phyloP scores from a whole-genome alignment of 441 rosid species.

The Pelargonium myrrhifolium region DNA sequence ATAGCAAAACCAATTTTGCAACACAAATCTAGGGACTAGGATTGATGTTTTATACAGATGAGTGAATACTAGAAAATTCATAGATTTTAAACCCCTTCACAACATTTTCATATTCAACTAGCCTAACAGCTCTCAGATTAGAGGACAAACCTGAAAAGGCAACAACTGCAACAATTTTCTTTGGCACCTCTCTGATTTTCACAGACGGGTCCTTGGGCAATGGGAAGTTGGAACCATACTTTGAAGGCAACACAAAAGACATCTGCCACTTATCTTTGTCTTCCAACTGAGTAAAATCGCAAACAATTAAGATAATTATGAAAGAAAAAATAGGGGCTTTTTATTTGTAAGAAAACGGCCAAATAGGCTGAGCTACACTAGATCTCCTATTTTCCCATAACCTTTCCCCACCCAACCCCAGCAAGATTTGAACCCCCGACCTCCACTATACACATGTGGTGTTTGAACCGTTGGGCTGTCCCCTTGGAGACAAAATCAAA shows the following conservation, averaged over 20 bases:
- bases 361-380: too few relatives aligned
- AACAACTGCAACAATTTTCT: conserved; percentile 60
- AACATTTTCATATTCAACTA: background rate
- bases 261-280: conserved; percentile 67
- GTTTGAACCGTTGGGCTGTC: too few relatives aligned
- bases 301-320: conserved; percentile 3
- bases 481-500: too few relatives aligned
- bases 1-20: background rate
- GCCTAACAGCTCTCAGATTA: background rate
- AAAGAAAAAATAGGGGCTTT: background rate
- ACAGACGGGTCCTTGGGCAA: conserved; percentile 66
- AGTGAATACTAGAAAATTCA: background rate
- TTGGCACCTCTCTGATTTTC: conserved; percentile 59
- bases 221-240: conserved; percentile 71
- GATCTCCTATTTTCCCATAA: too few relatives aligned
- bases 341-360: too few relatives aligned
- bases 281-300: conserved; percentile 34
- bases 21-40: background rate
- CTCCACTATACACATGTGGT: too few relatives aligned
- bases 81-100: background rate
- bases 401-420: too few relatives aligned
- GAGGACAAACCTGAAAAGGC: conserved; percentile 62
- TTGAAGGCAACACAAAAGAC: conserved; percentile 90
- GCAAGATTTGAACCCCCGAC: too few relatives aligned
- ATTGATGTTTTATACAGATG: background rate